Conservation (phyloP, 495 filamentous ascomycete genomes). For the Oleoguttula mirabilis region DNA sequence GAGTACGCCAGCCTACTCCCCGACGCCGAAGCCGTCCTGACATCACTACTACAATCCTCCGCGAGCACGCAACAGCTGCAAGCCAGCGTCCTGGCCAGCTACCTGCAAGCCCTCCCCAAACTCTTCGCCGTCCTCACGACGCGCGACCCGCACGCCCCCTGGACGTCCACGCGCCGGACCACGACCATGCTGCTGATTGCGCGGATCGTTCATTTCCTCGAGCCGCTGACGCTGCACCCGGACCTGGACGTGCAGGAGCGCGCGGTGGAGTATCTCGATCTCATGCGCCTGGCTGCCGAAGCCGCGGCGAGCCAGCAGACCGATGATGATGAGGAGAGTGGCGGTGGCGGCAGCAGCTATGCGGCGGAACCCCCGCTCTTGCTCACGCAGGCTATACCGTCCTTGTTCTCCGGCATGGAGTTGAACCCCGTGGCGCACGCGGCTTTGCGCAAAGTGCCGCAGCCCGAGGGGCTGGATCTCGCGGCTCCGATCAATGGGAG, state of each 20-base stretch:
- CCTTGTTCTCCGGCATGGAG: slow-evolving; percentile 71
- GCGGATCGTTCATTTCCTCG: slow-evolving; percentile 67
- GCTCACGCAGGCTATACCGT: slow-evolving; percentile 76
- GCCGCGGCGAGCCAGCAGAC: slow-evolving; percentile 53
- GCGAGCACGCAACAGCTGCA: slow-evolving; percentile 49
- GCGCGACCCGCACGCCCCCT: slow-evolving; percentile 39
- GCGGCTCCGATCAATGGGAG: slow-evolving; percentile 71
- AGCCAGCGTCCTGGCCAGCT: slow-evolving; percentile 54
- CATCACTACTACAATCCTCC: slow-evolving; percentile 56
- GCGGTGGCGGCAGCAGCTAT: too few species aligned
- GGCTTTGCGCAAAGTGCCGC: slow-evolving; percentile 77
- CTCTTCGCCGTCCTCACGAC: slow-evolving; percentile 57
- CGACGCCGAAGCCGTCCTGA: slow-evolving; percentile 52
- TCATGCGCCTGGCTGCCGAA: slow-evolving; percentile 74
- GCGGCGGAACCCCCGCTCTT: slow-evolving; percentile 61
- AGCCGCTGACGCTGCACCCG: slow-evolving; percentile 64
- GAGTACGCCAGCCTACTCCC: slow-evolving; percentile 66
- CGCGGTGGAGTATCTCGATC: slow-evolving; percentile 79
- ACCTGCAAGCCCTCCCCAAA: slow-evolving; percentile 80
- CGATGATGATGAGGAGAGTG: too few species aligned
- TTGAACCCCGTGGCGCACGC: slow-evolving; percentile 76
- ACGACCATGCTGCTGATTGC: slow-evolving; percentile 63
- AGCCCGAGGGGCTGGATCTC: slow-evolving; percentile 61
- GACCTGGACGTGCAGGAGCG: slow-evolving; percentile 93
- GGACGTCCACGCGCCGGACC: slow-evolving; percentile 55